These are phyloP conservation scores for Chionographis japonica DNA, from an alignment of 106 monocot species.

Conservation along the genomic window DNA sequence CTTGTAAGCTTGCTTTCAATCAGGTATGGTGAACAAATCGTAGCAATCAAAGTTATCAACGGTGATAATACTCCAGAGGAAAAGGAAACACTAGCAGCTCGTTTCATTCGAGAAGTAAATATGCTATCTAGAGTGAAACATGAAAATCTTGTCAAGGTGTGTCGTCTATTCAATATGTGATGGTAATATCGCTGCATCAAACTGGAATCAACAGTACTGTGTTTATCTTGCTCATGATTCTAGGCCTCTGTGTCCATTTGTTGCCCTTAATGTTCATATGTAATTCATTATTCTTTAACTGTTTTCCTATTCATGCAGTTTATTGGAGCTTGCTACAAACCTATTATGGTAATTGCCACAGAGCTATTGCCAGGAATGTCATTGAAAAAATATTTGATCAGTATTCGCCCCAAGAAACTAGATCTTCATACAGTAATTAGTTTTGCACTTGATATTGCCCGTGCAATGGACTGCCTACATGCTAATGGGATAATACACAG, in stretches of 20 bases:
- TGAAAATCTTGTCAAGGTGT: conserved; percentile 34
- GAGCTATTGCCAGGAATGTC: conserved; percentile 91
- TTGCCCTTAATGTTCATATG: not conserved
- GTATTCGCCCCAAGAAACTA: conserved; percentile 56
- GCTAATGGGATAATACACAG: conserved; percentile 96
- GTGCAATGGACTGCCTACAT: conserved; percentile 96
- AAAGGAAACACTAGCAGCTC: conserved; percentile 17
- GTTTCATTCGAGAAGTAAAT: conserved; percentile 29
- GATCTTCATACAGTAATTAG: conserved; percentile 52
- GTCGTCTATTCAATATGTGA: not conserved
- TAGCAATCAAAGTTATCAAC: conserved; percentile 32
- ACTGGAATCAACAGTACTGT: too few species aligned
- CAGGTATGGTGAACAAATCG: conserved; percentile 26
- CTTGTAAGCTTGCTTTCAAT: not conserved
- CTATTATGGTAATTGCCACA: conserved; percentile 90
- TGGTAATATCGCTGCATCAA: not conserved
- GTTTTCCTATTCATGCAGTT: conserved; percentile 49
- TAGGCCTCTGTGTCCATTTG: not conserved
- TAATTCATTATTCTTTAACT: not conserved
- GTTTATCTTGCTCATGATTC: too few species aligned
- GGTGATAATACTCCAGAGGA: conserved; percentile 18
- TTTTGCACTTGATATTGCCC: conserved; percentile 90
- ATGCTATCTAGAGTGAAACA: conserved; percentile 38
- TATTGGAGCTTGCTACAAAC: conserved; percentile 96
- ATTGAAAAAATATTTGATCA: conserved; percentile 71